A percentile compares a stretch with the other conserved stretches of the same genome.
Conservation (phyloP, 345 rosid species). For the Erucastrum elatum region DNA sequence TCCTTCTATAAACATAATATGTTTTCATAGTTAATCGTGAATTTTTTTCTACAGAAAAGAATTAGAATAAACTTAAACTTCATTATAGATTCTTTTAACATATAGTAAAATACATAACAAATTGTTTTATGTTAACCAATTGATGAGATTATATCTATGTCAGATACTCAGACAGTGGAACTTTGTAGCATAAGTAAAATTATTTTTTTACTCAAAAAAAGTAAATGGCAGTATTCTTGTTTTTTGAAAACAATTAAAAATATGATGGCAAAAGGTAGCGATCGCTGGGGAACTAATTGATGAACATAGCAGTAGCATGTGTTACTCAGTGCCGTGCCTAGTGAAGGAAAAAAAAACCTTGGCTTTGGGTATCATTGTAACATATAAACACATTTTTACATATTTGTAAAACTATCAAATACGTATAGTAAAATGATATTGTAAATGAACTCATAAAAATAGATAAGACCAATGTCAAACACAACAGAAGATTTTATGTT, state of each 20-base stretch:
- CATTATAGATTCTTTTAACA: background rate
- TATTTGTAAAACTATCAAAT: too few relatives aligned
- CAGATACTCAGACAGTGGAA: background rate
- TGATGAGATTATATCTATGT: background rate
- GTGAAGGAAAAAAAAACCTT: too few relatives aligned
- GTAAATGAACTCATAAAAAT: too few relatives aligned
- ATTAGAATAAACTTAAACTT: background rate
- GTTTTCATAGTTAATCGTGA: background rate
- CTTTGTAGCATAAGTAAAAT: background rate
- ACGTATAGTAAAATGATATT: too few relatives aligned
- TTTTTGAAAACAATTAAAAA: background rate
- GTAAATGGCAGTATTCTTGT: background rate
- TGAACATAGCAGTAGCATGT: background rate
- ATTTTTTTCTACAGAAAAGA: background rate
- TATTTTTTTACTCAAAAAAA: background rate
- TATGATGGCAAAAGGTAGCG: background rate
- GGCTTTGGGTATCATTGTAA: too few relatives aligned
- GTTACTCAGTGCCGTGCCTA: too few relatives aligned
- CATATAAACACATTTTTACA: too few relatives aligned
- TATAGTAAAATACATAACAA: background rate
- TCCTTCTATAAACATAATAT: background rate
- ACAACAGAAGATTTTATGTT: too few relatives aligned
- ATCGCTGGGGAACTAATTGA: background rate
- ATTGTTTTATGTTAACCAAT: background rate
- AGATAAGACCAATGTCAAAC: too few relatives aligned